Conservation (phyloP, 139 green algal species). For the Chlamydomonas urium region DNA sequence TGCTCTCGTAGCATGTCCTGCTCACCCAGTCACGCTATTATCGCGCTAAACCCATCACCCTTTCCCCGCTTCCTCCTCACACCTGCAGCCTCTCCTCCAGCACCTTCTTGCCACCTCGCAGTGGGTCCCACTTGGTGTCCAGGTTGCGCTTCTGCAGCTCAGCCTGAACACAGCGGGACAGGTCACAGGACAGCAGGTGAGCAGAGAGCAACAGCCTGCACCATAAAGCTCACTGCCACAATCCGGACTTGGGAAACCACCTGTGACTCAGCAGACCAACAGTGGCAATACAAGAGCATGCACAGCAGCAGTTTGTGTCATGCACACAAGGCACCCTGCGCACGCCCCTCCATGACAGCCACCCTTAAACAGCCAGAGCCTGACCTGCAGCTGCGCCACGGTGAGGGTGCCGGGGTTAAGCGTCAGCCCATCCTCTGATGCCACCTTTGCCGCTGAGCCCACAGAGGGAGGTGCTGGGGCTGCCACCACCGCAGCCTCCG, state of each 20-base stretch:
- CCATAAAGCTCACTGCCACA: too few species aligned
- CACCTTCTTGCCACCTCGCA: conserved; percentile 53
- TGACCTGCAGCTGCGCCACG: conserved; percentile 50
- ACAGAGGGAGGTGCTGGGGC: too few species aligned
- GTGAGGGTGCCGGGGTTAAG: too few species aligned
- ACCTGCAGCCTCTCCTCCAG: conserved; percentile 48
- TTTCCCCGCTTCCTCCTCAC: not conserved
- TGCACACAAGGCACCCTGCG: too few species aligned
- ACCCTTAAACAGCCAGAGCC: too few species aligned
- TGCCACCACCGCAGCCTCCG: too few species aligned
- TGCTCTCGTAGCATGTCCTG: not conserved
- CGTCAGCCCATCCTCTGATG: too few species aligned
- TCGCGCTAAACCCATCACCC: not conserved
- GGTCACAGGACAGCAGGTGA: not conserved
- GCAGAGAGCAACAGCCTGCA: not conserved
- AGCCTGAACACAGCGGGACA: conserved; percentile 29
- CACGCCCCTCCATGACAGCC: too few species aligned
- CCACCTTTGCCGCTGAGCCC: too few species aligned
- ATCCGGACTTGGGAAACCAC: too few species aligned
- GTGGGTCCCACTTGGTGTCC: conserved; percentile 59
- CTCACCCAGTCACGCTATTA: not conserved
- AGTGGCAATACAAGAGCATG: too few species aligned
- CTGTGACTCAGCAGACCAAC: not conserved
- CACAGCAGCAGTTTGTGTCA: too few species aligned
- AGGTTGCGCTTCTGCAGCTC: conserved; percentile 52